Base-by-base conservation (phyloP, 169 alveolate species). In the Eimeria tenella region DNA sequence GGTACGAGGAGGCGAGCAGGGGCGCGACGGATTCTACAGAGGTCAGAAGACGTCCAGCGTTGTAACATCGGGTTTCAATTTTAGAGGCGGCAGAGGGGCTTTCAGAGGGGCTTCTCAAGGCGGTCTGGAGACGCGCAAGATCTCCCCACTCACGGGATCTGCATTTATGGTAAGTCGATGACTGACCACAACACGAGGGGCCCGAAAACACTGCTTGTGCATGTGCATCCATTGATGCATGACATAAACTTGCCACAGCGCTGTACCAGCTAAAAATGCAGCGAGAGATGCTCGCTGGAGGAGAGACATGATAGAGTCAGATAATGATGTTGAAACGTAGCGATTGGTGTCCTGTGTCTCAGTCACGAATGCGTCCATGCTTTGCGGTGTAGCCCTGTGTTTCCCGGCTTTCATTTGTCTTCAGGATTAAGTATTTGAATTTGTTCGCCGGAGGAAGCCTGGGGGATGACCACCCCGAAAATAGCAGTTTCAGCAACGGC, bases 101-200 rank as follows among this genome's bases (percentile, higher is more conserved):
- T 58, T 42, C 70, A 84, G 79, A 49, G 91, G 91, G 1, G 50
- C 50, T 4, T 21, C 74, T 21, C 79, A 62, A 31, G 81, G 91
- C 19, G 91, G 81, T 49, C 79, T 84, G 15, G 91, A 84, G 65
- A 60, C 91, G 60, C 91, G 79, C 21, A 84, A 84, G 79, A 84
- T 84, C 8, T 84, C 91, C 8, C 91, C 91, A 58, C 79, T 84
- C 42, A 84, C 91, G 70, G 89, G 89, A 2, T 84, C 91, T 19
- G 91, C 91, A 52, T 84, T 84, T 79, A 60, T 84, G 91, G 91
- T 84, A 5, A 58, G 89, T 81, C 74, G 9, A 21, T 50, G 4
- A 42, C 42, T 31, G 42, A 31, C 42, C 42, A 31, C 42, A 31
- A 31, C 42, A 31, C 42, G 42, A 31, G 42, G 42, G 42, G 42